Percentiles rank a stretch among this genome's conserved stretches.
Conservation (phyloP, 75 land plant species). For the Chamaecyparis obtusa region DNA sequence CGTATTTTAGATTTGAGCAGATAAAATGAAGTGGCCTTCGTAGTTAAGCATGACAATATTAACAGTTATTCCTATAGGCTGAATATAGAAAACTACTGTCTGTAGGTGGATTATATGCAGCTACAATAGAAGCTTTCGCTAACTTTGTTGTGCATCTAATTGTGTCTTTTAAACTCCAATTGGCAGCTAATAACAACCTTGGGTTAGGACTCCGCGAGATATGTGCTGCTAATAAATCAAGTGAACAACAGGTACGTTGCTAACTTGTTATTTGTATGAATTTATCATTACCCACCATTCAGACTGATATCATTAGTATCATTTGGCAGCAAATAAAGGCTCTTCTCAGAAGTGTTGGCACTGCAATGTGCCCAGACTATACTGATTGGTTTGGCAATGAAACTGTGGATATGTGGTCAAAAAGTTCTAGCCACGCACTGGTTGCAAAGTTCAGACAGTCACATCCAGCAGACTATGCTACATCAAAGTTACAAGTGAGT, state of each 20-base stretch:
- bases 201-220: conserved; percentile 77
- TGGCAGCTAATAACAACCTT: conserved; percentile 40
- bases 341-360: conserved; percentile 74
- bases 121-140: background rate
- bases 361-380: conserved; percentile 66
- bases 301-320: background rate
- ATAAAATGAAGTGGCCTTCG: background rate
- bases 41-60: background rate
- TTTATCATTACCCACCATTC: background rate
- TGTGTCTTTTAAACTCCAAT: background rate
- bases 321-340: conserved; percentile 86
- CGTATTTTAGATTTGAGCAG: background rate
- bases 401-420: conserved; percentile 28
- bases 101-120: background rate
- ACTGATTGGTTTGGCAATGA: conserved; percentile 74
- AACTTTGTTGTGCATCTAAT: background rate
- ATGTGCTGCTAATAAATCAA: conserved; percentile 71
- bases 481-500: conserved; percentile 84
- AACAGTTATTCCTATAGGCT: background rate
- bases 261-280: background rate
- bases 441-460: conserved; percentile 70
- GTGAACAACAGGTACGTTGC: conserved; percentile 70
- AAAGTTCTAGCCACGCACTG: conserved; percentile 49
- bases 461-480: conserved; percentile 74
- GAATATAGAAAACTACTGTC: background rate